Base-by-base conservation (phyloP, 495 filamentous ascomycete species). In the Acidiella bohemica region DNA sequence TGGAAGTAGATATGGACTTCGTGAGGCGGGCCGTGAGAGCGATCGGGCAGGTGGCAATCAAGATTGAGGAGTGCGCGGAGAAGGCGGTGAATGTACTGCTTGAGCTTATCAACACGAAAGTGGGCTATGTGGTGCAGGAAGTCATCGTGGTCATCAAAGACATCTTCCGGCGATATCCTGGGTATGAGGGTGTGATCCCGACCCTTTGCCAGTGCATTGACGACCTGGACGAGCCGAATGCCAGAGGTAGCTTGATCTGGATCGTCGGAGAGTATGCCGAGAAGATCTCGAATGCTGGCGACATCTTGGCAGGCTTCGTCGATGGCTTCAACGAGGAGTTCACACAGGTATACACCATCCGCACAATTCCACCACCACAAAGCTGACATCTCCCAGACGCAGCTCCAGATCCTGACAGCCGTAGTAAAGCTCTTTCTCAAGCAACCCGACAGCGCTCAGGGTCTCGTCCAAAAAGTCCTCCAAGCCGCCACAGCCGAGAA, bases 1-100 rank as follows among this genome's bases (percentile, higher is more conserved):
- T 95, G 50, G 90, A 97, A 63, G 87, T 97, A 19, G 90, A 97
- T 57, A 95, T 97, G 86, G 92, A 97, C 56, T 96, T 96, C 54
- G 90, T 95, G 40, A 78, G 84, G 44, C 73, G 86, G 44, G 88
- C 90, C 1, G 84, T 97, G 44, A 82, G 81, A 55, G 90, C 90
- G 5, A 96, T 97, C 49, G 90, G 90, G 17, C 92, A 97, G 56
- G 84, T 88, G 38, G 90, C 90, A 20, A 96, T 97, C 64, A 97
- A 97, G 66, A 94, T 97, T 50, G 90, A 96, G 59, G 75, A 71
- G 36, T 83, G 85, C 8, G 87, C 80, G 47, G 86, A 94, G 60
- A 86, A 84, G 61, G 95, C 88, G 51, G 90, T 97, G 46, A 93
- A 94, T 54, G 82, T 85, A 2, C 64, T 97, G 16, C 66, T 96